Evolutionary conservation across 345 rosid species (phyloP), one percentile per base, ranked within the genome.

Genomic region (Arabidopsis arenosa): DNA sequence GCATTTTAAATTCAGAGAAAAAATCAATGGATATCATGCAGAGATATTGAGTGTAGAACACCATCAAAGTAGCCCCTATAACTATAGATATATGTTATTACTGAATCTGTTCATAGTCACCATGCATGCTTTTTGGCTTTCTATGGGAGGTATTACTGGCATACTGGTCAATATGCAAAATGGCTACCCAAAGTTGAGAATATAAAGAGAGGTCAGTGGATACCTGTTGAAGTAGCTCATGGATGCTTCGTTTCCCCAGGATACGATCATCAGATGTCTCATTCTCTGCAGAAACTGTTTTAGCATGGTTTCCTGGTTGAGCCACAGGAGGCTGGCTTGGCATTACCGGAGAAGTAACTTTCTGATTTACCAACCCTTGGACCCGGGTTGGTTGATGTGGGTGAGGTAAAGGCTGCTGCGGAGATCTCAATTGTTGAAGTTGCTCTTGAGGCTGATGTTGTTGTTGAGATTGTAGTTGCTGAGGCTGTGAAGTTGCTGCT

Each of bases 211-310:
- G 56, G 35, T 49, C 53, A 51, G 56, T 57, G 43, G 71, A 76
- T 75, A 91, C 97, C 97, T 95, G 99, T 80, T 81, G 84, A 75
- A 92, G 86, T 66, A 92, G 83, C 75, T 95, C 96, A 66, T 84
- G 87, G 80, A 95, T 90, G 79, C 89, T 92, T 85, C 99, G 84
- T 88, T 95, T 95, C 58, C 88, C 82, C 66, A 95, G 86, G 69
- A 95, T 83, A 76, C 91, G 83, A 73, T 76, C 82, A 61, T 88
- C 84, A 78, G 84, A 71, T 66, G 83, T 88, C 14, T 90, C 91
- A 74, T 35, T 83, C 74, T 90, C 97, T 35, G 68, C 56, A 65
- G 70, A 75, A 65, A 80, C 79, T 72, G 81, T 68, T 85, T 75
- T 89, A 76, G 66, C 81, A 73, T 81, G 88, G 55, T 67, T 79